phyloP scores from a whole-genome alignment of 352 stramenopile species.

The Pythium phragmitis region DNA sequence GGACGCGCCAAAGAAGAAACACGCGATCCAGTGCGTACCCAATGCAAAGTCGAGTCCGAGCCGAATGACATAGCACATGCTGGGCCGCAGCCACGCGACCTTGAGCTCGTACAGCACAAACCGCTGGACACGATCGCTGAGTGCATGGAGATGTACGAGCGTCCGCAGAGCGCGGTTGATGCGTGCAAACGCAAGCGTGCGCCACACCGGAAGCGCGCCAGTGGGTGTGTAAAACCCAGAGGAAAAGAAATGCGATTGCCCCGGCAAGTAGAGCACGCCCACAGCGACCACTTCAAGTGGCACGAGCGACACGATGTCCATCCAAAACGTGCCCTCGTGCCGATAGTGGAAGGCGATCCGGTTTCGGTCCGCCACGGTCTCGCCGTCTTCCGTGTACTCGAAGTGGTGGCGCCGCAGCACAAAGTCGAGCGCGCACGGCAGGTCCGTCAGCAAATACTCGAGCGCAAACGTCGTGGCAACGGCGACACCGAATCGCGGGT shows the following conservation, averaged over 20 bases:
- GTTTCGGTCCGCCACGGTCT: constrained; percentile 10
- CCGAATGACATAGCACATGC: constrained; percentile 38
- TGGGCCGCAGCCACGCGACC: constrained; percentile 23
- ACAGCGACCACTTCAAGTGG: constrained; percentile 46
- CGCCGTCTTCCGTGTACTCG: constrained; percentile 25
- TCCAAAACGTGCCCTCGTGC: constrained; percentile 40
- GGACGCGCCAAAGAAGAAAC: constrained; percentile 45
- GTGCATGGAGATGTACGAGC: constrained; percentile 39
- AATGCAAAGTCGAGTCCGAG: constrained; percentile 35
- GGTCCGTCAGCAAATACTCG: constrained; percentile 55
- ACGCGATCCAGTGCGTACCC: constrained; percentile 32
- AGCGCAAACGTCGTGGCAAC: constrained; percentile 43
- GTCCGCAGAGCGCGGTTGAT: constrained; percentile 54
- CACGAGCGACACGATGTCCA: constrained; percentile 48
- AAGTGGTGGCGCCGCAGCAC: constrained; percentile 32
- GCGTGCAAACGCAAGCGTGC: constrained; percentile 44
- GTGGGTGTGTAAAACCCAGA: constrained; percentile 26
- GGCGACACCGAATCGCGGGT: constrained; percentile 19
- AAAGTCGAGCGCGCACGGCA: constrained; percentile 35
- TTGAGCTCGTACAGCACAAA: constrained; percentile 60
- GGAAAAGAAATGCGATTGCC: constrained; percentile 6
- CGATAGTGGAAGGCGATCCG: constrained; percentile 48
- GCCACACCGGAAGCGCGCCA: constrained; percentile 36
- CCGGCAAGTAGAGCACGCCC: constrained; percentile 17
- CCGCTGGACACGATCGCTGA: constrained; percentile 47